A percentile compares a stretch with the other conserved stretches of the same genome.
Evolutionary conservation across 176 grass and related monocot genomes (phyloP).

Genomic region (sorghum (Sorghum bicolor)): DNA sequence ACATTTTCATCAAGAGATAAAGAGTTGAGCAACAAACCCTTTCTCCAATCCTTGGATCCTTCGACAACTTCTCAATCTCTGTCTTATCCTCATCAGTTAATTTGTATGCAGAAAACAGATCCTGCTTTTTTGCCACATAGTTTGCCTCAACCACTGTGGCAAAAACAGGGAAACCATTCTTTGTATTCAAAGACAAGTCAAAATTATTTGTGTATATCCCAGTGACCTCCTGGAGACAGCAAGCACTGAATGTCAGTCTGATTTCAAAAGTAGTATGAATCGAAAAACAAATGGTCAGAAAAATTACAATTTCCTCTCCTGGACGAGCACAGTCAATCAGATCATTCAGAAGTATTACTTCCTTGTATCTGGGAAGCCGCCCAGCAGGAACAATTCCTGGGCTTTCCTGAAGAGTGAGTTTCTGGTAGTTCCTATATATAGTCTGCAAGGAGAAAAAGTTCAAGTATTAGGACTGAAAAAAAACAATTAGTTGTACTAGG

Average conservation of each 20-base stretch:
- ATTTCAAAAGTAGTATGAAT: conserved; percentile 9
- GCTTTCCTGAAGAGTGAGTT: conserved; percentile 95
- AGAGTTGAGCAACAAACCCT: conserved; percentile 58
- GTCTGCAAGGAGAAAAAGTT: conserved; percentile 47
- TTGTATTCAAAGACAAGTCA: conserved; percentile 95
- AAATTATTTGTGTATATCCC: conserved; percentile 99
- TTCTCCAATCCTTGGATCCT: conserved; percentile 96
- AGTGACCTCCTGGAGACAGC: conserved; percentile 80
- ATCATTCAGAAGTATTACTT: conserved; percentile 99
- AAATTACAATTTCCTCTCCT: conserved; percentile 97
- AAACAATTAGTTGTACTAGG: not conserved
- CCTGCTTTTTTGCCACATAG: conserved; percentile 92
- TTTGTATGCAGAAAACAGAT: conserved; percentile 97
- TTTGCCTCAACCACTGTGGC: conserved; percentile 95
- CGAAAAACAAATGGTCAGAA: conserved; percentile 8
- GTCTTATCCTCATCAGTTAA: conserved; percentile 72
- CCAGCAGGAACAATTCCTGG: conserved; percentile 97
- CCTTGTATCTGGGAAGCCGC: conserved; percentile 98
- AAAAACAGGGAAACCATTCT: conserved; percentile 99
- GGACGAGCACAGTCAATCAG: conserved; percentile 94
- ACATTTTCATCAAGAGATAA: conserved; percentile 18
- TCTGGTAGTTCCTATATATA: conserved; percentile 97
- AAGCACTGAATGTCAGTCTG: not conserved
- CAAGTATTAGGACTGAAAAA: not conserved
- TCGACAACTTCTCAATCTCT: conserved; percentile 94